Base-by-base conservation (phyloP, 2,329 filamentous ascomycete species). In the Fusarium continuum region DNA sequence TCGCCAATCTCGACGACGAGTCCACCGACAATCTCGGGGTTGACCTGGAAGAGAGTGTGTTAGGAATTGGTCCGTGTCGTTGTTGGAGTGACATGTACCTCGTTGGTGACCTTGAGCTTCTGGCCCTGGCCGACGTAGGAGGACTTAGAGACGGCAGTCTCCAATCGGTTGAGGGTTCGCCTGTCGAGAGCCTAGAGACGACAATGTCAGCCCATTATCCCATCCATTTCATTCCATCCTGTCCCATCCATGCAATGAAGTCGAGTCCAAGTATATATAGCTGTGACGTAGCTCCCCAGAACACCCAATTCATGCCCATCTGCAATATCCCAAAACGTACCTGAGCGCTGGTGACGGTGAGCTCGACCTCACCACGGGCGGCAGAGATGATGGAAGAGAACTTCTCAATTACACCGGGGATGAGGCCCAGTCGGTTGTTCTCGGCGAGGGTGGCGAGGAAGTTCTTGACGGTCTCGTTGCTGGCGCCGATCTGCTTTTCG, bases 51-150 rank as follows among this genome's bases (percentile, higher is more conserved):
- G 55, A 25, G 54, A 56, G 29, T 22, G 38, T 41, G 57, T 72
- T 57, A 65, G 57, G 35, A 16, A 17, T 17, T 13, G 11, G 23
- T 45, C 25, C 17, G 29, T 10, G 16, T 9, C n/a, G 10, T 16
- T 31, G 28, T 23, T 39, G 36, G 16, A 16, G 9, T 36, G 25
- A 41, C 66, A 78, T 80, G 55, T 80, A 92, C 91, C 85, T 92
- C 90, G 82, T 96, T 91, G 72, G 92, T 91, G 73, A 98, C 91
- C 90, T 97, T 98, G 80, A 98, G 88, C 86, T 96, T 98, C 90
- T 97, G 93, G 83, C 93, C 93, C 78, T 91, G 86, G 76, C 90
- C 89, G 72, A 93, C 88, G 82, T 93, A 96, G 77, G 89, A 80
- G 64, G 93, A 97, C 87, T 97, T 98, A 81, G 89, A 77, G 73